phyloP scores from a whole-genome alignment of 2,329 filamentous ascomycete genomes.

The Ceratocystis ficicola region DNA sequence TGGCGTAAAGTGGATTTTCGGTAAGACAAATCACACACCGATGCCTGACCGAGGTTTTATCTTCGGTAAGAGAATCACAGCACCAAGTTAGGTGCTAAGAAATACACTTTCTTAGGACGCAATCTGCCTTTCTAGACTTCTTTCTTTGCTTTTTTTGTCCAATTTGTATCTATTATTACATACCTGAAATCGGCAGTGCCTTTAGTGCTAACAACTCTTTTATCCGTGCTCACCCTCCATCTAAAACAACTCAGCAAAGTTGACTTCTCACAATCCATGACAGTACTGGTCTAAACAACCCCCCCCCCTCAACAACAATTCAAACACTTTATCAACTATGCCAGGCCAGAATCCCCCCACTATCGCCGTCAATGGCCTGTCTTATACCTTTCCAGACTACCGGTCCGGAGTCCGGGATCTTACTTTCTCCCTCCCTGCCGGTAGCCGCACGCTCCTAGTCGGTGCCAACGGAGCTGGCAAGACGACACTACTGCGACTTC shows the following conservation, averaged over 20 bases:
- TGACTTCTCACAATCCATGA: too few species aligned
- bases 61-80: neutral
- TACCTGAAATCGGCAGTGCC: too few species aligned
- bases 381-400: constrained; percentile 80
- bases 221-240: too few species aligned
- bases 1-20: constrained; percentile 10
- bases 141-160: too few species aligned
- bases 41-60: neutral
- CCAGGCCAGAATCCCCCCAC: constrained; percentile 36
- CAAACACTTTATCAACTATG: constrained; percentile 24
- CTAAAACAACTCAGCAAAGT: too few species aligned
- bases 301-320: neutral
- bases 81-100: neutral
- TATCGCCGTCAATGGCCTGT: constrained; percentile 63
- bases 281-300: neutral
- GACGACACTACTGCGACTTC: constrained; percentile 85
- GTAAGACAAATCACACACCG: neutral
- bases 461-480: constrained; percentile 96
- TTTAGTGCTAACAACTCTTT: too few species aligned
- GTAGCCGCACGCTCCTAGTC: constrained; percentile 80
- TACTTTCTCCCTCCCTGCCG: constrained; percentile 61
- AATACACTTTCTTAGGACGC: too few species aligned
- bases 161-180: too few species aligned
- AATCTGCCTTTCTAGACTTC: too few species aligned
- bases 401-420: constrained; percentile 66